phyloP scores from a whole-genome alignment of 345 rosid genomes.

The Adansonia digitata region DNA sequence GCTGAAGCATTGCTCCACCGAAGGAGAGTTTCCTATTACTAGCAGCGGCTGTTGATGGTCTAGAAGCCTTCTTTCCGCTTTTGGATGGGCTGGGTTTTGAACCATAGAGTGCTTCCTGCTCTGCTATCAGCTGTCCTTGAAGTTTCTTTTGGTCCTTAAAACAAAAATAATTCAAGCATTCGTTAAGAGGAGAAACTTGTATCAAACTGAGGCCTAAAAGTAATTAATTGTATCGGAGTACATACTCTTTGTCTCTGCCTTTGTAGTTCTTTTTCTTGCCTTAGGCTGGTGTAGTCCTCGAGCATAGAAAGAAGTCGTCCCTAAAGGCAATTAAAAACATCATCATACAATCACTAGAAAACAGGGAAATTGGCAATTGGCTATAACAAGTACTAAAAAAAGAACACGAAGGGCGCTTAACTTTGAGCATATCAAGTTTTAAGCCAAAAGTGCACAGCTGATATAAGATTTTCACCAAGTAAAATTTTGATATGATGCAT shows the following conservation, averaged over 20 bases:
- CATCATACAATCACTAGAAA: neutral
- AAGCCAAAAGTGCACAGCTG: neutral
- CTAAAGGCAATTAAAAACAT: conserved; percentile 21
- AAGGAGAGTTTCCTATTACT: conserved; percentile 50
- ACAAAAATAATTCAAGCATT: conserved; percentile 3
- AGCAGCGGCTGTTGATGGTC: conserved; percentile 32
- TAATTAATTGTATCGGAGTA: neutral
- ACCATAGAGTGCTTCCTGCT: conserved; percentile 57
- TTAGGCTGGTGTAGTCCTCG: conserved; percentile 45
- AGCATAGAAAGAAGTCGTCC: conserved; percentile 53
- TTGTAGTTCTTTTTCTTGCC: conserved; percentile 56
- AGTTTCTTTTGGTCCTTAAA: conserved; percentile 59
- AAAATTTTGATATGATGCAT: neutral
- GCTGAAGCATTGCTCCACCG: conserved; percentile 60
- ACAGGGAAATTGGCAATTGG: neutral
- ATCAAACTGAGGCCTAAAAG: neutral
- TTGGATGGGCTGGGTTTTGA: conserved; percentile 61
- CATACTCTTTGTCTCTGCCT: conserved; percentile 59
- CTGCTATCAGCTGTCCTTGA: conserved; percentile 53
- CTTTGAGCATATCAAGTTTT: neutral
- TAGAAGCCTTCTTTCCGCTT: conserved; percentile 44
- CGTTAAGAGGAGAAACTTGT: neutral
- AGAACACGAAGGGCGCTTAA: neutral
- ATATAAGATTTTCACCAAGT: neutral
- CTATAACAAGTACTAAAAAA: neutral